Conservation (phyloP, 768 basidiomycete genomes). For the Tricholoma saponaceum region DNA sequence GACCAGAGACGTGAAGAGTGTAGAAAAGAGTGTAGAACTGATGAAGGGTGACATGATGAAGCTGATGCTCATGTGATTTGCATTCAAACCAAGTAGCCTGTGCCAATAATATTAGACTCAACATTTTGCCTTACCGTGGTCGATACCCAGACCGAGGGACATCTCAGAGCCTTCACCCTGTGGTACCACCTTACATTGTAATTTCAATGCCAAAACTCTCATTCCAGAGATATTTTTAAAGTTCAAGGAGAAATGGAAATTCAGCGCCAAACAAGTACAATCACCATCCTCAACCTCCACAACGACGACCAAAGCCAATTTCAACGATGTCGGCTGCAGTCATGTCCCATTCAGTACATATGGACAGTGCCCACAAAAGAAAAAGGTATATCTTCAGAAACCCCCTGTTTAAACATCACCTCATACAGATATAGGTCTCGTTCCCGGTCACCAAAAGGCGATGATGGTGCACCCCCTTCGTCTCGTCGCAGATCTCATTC, state of each 20-base stretch:
- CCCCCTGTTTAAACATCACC: not conserved
- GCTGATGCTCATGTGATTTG: slow-evolving; percentile 14
- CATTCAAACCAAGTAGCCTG: too few relatives aligned
- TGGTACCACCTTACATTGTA: too few relatives aligned
- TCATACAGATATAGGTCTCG: slow-evolving; percentile 36
- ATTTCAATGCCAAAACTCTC: too few relatives aligned
- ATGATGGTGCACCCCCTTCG: slow-evolving; percentile 37
- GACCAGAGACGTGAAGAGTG: not conserved
- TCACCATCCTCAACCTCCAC: slow-evolving; percentile 1
- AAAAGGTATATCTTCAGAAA: slow-evolving; percentile 36
- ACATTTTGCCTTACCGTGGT: too few relatives aligned
- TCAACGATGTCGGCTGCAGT: slow-evolving; percentile 38
- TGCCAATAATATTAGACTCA: too few relatives aligned
- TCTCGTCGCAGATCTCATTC: slow-evolving; percentile 44
- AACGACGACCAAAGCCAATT: slow-evolving; percentile 8
- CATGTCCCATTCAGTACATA: slow-evolving; percentile 22
- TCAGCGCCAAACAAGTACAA: slow-evolving; percentile 17
- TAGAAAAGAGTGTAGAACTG: not conserved
- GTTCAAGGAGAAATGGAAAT: too few relatives aligned
- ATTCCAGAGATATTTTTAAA: too few relatives aligned
- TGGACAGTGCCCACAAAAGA: slow-evolving; percentile 37
- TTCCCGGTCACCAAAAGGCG: slow-evolving; percentile 39
- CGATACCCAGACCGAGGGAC: too few relatives aligned
- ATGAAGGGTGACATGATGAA: not conserved
- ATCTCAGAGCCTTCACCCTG: too few relatives aligned